Base-by-base conservation (phyloP, 164 flowering plant genomes). In the Berberis vulgaris region DNA sequence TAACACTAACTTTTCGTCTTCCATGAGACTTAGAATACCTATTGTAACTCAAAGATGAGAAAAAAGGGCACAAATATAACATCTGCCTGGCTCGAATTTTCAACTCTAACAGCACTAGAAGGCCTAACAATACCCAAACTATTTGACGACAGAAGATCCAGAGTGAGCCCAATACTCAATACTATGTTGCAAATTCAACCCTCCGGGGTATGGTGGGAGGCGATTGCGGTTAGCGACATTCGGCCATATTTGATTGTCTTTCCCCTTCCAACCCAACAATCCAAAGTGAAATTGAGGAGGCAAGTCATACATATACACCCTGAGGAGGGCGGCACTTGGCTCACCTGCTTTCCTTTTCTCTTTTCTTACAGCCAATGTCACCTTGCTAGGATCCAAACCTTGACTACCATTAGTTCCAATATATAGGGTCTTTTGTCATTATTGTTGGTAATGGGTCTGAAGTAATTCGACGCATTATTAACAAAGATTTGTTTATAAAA, bases 251-350 rank as follows among this genome's bases (percentile, higher is more conserved):
- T 83, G 75, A 71, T 68, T 67, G 3, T 9, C 57, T 59, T 53
- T 67, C 38, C 81, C 79, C 55, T 78, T 80, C 97, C 93, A 88
- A 57, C 83, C 87, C 72, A 94, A 65, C 54, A 91, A 64, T 7
- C 89, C 91, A 63, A 94, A 94, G 73, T 93, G 98, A 73, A 88
- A 93, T 61, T 82, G 84, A 7, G 90, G 77, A 45, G 98, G 91
- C 78, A 91, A 74, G 62, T 90, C 95, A 78, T 91, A 88, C 96
- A 94, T 81, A 69, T 64, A 91, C 0, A 90, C 85, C 67, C 72
- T 83, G 12, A 87, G 76, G 13, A 59, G 61, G 60, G 80, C 86
- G 49, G 65, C 73, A 54, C 67, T 59, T 26, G 74, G 66, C 59
- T 73, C 73, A 73, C 88, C 85, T 0, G 42, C 41, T 44, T 67